phyloP scores from a whole-genome alignment of 2,329 filamentous ascomycete genomes.

The Akanthomyces lecanii region DNA sequence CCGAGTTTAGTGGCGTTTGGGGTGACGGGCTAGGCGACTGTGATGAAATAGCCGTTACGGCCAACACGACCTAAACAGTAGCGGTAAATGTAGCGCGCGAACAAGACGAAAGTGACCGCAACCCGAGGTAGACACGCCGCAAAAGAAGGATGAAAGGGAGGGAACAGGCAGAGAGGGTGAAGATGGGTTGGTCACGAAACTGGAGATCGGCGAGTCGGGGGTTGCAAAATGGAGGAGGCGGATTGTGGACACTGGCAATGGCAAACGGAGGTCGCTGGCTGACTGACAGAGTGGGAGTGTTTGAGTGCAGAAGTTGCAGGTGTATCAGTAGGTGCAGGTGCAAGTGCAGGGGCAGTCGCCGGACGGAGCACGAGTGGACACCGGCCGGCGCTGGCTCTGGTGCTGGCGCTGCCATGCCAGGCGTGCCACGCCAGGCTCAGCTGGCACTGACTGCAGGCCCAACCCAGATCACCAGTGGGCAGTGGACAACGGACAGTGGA shows the following conservation, averaged over 20 bases:
- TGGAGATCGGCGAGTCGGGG: constrained; percentile 10
- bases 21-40: not conserved
- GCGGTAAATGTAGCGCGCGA: not conserved
- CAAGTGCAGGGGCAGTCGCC: too few relatives aligned
- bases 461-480: not conserved
- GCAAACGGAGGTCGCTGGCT: constrained; percentile 11
- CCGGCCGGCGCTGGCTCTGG: too few relatives aligned
- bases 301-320: not conserved
- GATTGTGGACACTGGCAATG: not conserved
- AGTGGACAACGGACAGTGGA: not conserved
- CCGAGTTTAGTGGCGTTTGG: not conserved
- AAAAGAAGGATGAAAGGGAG: not conserved
- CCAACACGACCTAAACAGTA: not conserved
- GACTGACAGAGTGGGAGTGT: not conserved
- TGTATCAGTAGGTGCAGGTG: not conserved
- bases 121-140: not conserved
- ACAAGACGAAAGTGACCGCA: not conserved
- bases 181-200: not conserved
- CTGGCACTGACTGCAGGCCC: not conserved
- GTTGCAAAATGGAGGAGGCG: constrained; percentile 13
- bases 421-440: too few relatives aligned
- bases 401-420: too few relatives aligned
- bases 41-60: not conserved
- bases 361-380: too few relatives aligned
- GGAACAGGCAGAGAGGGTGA: not conserved